Evolutionary conservation across 257 asterid species (phyloP).

Genomic region (Leonotis leonurus): DNA sequence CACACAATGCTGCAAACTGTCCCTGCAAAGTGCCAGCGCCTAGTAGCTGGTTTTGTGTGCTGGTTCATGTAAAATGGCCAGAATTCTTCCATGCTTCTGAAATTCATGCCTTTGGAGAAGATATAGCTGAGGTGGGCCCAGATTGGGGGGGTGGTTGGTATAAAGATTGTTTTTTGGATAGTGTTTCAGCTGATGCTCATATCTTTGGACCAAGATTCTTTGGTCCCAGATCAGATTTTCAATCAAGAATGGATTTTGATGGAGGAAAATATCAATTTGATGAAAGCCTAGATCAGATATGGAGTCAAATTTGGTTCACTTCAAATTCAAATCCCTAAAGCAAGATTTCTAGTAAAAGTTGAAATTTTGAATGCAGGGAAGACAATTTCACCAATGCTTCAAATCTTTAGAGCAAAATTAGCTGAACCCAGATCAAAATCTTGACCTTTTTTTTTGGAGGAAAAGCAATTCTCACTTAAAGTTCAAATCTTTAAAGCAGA

Average conservation of each 20-base stretch:
- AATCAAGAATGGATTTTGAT: neutral
- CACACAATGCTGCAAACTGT: constrained; percentile 66
- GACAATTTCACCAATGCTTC: neutral
- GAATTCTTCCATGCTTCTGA: constrained; percentile 86
- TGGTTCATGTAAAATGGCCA: constrained; percentile 94
- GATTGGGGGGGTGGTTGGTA: too few species aligned
- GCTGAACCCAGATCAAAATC: neutral
- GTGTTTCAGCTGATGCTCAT: constrained; percentile 1
- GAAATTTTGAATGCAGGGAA: neutral
- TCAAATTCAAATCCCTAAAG: neutral
- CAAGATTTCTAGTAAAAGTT: neutral
- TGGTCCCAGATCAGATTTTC: constrained; percentile 1
- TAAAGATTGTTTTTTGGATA: neutral
- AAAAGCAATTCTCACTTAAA: neutral
- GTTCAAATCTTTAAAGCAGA: neutral
- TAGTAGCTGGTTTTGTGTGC: constrained; percentile 73
- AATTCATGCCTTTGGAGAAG: constrained; percentile 38
- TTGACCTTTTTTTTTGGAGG: too few species aligned
- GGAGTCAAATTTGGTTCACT: neutral
- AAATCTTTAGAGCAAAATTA: neutral
- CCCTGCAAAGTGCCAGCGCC: constrained; percentile 93
- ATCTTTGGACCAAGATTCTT: neutral
- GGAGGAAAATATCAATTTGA: neutral
- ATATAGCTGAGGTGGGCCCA: constrained; percentile 14
- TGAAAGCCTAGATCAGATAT: neutral